These are phyloP conservation scores for Lachnellula hyalina DNA, from an alignment of 2,329 filamentous ascomycete species.

Conservation along the genomic window DNA sequence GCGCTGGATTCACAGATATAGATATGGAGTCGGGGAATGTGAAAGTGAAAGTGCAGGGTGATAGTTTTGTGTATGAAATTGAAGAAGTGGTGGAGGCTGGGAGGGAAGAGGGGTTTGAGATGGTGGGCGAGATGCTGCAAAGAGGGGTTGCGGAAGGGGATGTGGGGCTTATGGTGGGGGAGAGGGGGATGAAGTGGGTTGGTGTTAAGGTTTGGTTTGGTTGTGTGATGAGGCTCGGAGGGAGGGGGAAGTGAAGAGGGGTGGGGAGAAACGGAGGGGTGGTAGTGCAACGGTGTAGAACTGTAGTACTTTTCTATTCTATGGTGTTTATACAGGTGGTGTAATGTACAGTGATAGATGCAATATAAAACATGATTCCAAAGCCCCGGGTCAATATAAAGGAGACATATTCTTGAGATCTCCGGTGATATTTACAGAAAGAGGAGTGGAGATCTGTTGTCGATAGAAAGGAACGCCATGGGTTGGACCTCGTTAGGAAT, in stretches of 20 bases:
- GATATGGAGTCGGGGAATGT: constrained; percentile 39
- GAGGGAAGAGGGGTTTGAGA: constrained; percentile 38
- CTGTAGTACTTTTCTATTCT: too few relatives aligned
- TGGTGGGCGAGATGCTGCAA: constrained; percentile 39
- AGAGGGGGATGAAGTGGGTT: constrained; percentile 60
- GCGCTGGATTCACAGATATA: constrained; percentile 56
- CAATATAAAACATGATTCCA: too few relatives aligned
- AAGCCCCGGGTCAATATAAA: too few relatives aligned
- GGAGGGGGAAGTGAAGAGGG: not conserved
- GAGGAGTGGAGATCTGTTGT: too few relatives aligned
- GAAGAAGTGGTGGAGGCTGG: constrained; percentile 48
- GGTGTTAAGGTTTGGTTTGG: constrained; percentile 51
- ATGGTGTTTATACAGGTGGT: too few relatives aligned
- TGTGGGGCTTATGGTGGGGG: constrained; percentile 42
- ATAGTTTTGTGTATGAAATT: constrained; percentile 52
- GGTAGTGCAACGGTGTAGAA: too few relatives aligned
- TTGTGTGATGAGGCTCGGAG: constrained; percentile 36
- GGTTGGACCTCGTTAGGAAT: too few relatives aligned
- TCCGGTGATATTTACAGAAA: too few relatives aligned
- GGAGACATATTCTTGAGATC: too few relatives aligned
- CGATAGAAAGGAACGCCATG: too few relatives aligned
- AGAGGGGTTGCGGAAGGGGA: constrained; percentile 42
- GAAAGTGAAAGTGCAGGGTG: constrained; percentile 50
- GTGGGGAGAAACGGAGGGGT: too few relatives aligned
- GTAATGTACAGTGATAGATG: too few relatives aligned